Evolutionary conservation across 192 early-diverging fungal genomes (phyloP).

Genomic region (Lunasporangiospora selenospora): DNA sequence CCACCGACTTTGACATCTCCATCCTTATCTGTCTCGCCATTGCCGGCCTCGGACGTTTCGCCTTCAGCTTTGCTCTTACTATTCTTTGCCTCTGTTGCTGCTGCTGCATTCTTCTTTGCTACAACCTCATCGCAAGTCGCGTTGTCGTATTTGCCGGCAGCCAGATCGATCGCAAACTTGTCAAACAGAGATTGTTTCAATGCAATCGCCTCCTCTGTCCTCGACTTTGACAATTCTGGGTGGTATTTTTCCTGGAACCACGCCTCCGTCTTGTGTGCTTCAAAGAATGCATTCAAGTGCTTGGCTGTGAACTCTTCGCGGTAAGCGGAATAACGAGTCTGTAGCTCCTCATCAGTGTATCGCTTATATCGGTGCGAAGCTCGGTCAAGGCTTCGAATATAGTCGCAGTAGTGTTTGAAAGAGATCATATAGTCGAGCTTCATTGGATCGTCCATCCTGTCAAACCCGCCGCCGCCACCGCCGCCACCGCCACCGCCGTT

Average conservation of each 20-base stretch:
- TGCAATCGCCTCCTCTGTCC: slow-evolving; percentile 56
- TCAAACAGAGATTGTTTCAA: slow-evolving; percentile 63
- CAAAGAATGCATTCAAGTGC: slow-evolving; percentile 77
- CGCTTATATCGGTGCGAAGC: slow-evolving; percentile 61
- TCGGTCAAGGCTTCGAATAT: slow-evolving; percentile 56
- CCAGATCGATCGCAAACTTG: slow-evolving; percentile 70
- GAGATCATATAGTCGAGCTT: slow-evolving; percentile 80
- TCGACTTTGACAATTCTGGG: slow-evolving; percentile 67
- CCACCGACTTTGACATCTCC: slow-evolving; percentile 12
- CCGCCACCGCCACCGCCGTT: slow-evolving; percentile 37
- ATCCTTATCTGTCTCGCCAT: slow-evolving; percentile 17
- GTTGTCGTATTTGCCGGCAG: slow-evolving; percentile 73
- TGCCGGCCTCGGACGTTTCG: background rate
- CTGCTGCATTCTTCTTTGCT: slow-evolving; percentile 25
- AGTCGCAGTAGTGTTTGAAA: slow-evolving; percentile 77
- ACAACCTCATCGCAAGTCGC: slow-evolving; percentile 46
- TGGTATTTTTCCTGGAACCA: slow-evolving; percentile 97
- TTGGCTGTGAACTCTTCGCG: slow-evolving; percentile 76
- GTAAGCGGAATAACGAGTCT: slow-evolving; percentile 82
- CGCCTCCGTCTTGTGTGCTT: slow-evolving; percentile 77
- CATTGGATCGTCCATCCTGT: slow-evolving; percentile 69
- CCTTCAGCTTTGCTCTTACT: slow-evolving; percentile 23
- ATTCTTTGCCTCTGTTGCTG: slow-evolving; percentile 6
- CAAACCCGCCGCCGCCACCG: slow-evolving; percentile 40
- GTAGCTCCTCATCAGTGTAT: slow-evolving; percentile 80